Evolutionary conservation across 2,329 filamentous ascomycete genomes (phyloP).

Genomic region (Colletotrichum incanum): DNA sequence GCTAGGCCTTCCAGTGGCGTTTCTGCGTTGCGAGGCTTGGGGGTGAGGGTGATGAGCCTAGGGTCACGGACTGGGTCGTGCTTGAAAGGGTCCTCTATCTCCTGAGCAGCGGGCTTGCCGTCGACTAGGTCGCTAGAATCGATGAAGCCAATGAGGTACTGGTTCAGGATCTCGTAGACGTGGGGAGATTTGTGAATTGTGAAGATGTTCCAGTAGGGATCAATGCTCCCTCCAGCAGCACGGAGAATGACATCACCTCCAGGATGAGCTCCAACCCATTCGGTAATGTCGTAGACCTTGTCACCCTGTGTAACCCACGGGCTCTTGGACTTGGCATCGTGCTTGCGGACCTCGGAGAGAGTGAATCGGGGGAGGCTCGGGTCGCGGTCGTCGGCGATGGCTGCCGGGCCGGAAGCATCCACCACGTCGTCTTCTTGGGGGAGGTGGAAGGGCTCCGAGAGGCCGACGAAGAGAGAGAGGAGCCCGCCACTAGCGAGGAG

Average conservation of each 20-base stretch:
- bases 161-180: conserved; percentile 75
- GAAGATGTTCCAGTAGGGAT: conserved; percentile 81
- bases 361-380: conserved; percentile 64
- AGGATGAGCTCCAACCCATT: conserved; percentile 77
- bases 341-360: conserved; percentile 66
- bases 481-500: conserved; percentile 44
- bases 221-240: conserved; percentile 75
- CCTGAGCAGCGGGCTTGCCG: conserved; percentile 66
- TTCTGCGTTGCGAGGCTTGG: conserved; percentile 74
- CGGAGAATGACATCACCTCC: conserved; percentile 78
- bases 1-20: conserved; percentile 66
- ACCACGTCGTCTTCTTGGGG: conserved; percentile 29
- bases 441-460: conserved; percentile 39
- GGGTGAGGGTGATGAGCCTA: conserved; percentile 66
- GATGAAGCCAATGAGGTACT: conserved; percentile 75
- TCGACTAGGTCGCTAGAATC: conserved; percentile 72
- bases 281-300: conserved; percentile 80
- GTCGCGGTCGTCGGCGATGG: conserved; percentile 52
- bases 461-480: conserved; percentile 41
- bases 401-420: conserved; percentile 23
- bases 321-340: conserved; percentile 65
- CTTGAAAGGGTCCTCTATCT: conserved; percentile 74
- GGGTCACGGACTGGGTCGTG: conserved; percentile 68
- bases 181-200: conserved; percentile 77
- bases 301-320: conserved; percentile 77